Percentiles rank a stretch among this genome's conserved stretches.
These are phyloP conservation scores for Cercophora samala DNA, from an alignment of 495 filamentous ascomycete genomes.

Conservation along the genomic window DNA sequence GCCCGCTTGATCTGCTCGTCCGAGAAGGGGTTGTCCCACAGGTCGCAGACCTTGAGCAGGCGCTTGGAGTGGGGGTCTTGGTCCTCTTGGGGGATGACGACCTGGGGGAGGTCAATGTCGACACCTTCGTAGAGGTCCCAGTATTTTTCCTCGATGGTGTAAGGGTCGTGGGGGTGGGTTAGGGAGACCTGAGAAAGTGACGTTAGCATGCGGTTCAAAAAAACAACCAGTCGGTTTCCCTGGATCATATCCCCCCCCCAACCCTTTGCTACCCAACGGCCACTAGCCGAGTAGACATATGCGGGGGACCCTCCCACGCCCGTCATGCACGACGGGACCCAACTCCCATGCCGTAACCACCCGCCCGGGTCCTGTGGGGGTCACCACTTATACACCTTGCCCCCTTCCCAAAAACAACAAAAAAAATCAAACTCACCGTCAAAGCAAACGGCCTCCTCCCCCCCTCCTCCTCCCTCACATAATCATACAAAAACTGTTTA, in stretches of 20 bases:
- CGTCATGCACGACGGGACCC: background rate
- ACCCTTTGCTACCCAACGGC: background rate
- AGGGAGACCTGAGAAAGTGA: conserved; percentile 50
- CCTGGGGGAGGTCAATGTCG: conserved; percentile 76
- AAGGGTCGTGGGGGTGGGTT: conserved; percentile 89
- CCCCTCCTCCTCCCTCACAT: conserved; percentile 62
- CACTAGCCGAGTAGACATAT: background rate
- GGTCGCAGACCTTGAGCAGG: conserved; percentile 74
- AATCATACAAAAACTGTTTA: conserved; percentile 78
- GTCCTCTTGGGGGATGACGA: conserved; percentile 67
- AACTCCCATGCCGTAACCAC: background rate
- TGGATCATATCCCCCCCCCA: background rate
- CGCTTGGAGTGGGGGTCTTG: conserved; percentile 81
- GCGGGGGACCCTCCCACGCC: too few species aligned
- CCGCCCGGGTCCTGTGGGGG: background rate
- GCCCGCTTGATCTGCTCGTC: conserved; percentile 77
- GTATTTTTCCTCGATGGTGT: conserved; percentile 82
- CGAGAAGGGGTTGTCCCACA: conserved; percentile 71
- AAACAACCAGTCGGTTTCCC: background rate
- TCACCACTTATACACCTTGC: background rate
- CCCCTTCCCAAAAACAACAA: conserved; percentile 1
- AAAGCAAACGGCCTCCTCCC: conserved; percentile 73
- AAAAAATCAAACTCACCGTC: conserved; percentile 48
- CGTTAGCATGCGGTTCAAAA: too few species aligned
- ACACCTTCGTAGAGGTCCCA: conserved; percentile 86